phyloP scores from a whole-genome alignment of 2,329 filamentous ascomycete genomes.

The Diplodia intermedia region DNA sequence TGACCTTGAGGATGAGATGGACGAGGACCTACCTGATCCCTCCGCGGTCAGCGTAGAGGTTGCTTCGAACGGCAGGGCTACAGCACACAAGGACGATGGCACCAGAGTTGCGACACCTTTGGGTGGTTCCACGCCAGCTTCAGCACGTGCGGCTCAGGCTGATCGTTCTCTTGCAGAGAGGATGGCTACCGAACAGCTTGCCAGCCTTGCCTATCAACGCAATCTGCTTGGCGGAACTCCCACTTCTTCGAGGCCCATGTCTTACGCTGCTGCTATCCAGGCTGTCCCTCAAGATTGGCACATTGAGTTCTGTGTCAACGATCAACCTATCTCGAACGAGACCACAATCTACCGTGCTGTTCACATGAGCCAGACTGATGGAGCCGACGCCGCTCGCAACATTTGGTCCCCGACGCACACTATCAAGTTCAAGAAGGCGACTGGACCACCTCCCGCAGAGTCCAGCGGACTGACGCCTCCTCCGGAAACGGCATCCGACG shows the following conservation, averaged over 20 bases:
- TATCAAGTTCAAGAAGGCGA: slow-evolving; percentile 87
- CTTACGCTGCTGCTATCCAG: slow-evolving; percentile 85
- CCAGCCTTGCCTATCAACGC: slow-evolving; percentile 38
- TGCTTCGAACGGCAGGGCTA: slow-evolving; percentile 83
- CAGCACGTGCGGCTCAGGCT: slow-evolving; percentile 42
- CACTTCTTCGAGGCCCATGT: slow-evolving; percentile 66
- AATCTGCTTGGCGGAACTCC: slow-evolving; percentile 51
- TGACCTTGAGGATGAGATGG: slow-evolving; percentile 81
- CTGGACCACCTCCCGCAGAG: slow-evolving; percentile 80
- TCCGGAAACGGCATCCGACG: slow-evolving; percentile 58
- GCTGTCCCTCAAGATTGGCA: slow-evolving; percentile 91
- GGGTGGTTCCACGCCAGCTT: slow-evolving; percentile 54
- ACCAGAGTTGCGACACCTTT: slow-evolving; percentile 84
- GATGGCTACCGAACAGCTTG: slow-evolving; percentile 41
- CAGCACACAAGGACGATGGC: slow-evolving; percentile 89
- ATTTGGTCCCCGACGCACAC: slow-evolving; percentile 91
- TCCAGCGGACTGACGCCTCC: slow-evolving; percentile 66
- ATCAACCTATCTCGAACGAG: slow-evolving; percentile 83
- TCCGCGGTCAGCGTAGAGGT: slow-evolving; percentile 92
- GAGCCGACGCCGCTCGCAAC: slow-evolving; percentile 74
- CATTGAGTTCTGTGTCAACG: slow-evolving; percentile 90
- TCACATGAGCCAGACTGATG: slow-evolving; percentile 62
- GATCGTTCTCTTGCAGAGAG: slow-evolving; percentile 38
- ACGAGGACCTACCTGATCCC: slow-evolving; percentile 77
- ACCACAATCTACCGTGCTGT: slow-evolving; percentile 96